Conservation (phyloP, 805 yeast species). For the Schwanniomyces occidentalis region DNA sequence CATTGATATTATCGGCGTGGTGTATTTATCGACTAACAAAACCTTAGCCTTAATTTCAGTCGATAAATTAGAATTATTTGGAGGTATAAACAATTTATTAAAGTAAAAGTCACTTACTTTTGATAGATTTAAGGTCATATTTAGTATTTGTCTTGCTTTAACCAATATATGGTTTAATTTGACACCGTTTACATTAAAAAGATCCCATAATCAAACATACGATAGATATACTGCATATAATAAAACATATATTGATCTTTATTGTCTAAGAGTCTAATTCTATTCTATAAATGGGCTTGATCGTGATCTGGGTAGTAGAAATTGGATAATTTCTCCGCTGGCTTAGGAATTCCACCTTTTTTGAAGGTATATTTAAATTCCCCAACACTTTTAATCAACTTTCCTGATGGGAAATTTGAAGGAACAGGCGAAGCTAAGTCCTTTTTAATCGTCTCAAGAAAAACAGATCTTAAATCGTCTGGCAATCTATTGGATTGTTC, state of each 20-base stretch:
- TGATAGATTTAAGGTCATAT: conserved; percentile 27
- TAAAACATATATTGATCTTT: neutral
- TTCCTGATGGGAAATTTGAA: conserved; percentile 50
- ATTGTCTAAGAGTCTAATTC: conserved; percentile 2
- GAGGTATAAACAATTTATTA: conserved; percentile 24
- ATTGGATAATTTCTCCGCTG: conserved; percentile 32
- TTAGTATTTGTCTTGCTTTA: neutral
- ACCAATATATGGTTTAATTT: neutral
- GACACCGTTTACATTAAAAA: neutral
- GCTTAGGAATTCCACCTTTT: conserved; percentile 63
- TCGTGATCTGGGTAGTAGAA: conserved; percentile 25
- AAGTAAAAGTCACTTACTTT: conserved; percentile 32
- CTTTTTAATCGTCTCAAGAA: conserved; percentile 13
- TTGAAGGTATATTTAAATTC: conserved; percentile 56
- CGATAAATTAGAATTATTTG: conserved; percentile 14
- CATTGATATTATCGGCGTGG: conserved; percentile 86
- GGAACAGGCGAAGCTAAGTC: conserved; percentile 31
- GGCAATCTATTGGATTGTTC: neutral
- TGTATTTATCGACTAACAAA: conserved; percentile 72
- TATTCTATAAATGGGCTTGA: conserved; percentile 17
- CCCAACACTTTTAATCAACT: conserved; percentile 43
- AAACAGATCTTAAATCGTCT: neutral
- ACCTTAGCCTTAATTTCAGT: conserved; percentile 56
- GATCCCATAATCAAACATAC: neutral
- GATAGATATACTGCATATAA: conserved; percentile 6